Evolutionary conservation across 1,139 yeast genomes (phyloP), one percentile per base, ranked within the genome.

Genomic region (Sugiyamaella xylanicola): DNA sequence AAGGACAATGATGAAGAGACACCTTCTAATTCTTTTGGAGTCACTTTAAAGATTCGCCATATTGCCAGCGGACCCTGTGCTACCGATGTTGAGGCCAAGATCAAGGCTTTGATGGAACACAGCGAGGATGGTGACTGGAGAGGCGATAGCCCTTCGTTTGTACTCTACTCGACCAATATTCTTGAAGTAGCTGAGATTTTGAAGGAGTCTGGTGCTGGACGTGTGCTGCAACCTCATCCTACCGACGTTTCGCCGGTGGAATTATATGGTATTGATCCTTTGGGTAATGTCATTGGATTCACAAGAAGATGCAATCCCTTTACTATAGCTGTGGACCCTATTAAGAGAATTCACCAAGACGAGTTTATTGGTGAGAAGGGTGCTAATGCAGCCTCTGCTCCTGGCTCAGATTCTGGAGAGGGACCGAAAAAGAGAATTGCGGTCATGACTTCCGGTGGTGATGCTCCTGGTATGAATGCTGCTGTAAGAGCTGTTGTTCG

Each of bases 381-480:
- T 5, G 51, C 42, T 32, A 11, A 15, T 15, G 22, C 15, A 8
- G 13, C 40, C 2, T 35, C 55, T n/a, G 21, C 43, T 40, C 44
- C 42, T n/a, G 43, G 25, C 13, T n/a, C 48, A 32, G 48, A 32
- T 19, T 20, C 48, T 20, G 51, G 45, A 19, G 54, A 47, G n/a
- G 58, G 58, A 49, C 39, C 32, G 2, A 64, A 63, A 58, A 80
- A 83, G 77, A 81, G 86, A 68, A 87, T 93, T 63, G 99, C 95
- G 4, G 95, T 93, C 52, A 89, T 93, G 93, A 93, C 99, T 1
- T 89, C 97, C 1, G 99, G 99, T 65, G 99, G 99, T 70, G 99
- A 92, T 73, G 91, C 98, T 46, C 99, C 96, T 21, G 99, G 99
- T 63, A 93, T 93, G 99, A 91, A 92, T 71, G 92, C 97, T 1